A percentile compares a stretch with the other conserved stretches of the same genome.
These are phyloP conservation scores for Periconia digitata DNA, from an alignment of 2,329 filamentous ascomycete genomes.

Conservation along the genomic window DNA sequence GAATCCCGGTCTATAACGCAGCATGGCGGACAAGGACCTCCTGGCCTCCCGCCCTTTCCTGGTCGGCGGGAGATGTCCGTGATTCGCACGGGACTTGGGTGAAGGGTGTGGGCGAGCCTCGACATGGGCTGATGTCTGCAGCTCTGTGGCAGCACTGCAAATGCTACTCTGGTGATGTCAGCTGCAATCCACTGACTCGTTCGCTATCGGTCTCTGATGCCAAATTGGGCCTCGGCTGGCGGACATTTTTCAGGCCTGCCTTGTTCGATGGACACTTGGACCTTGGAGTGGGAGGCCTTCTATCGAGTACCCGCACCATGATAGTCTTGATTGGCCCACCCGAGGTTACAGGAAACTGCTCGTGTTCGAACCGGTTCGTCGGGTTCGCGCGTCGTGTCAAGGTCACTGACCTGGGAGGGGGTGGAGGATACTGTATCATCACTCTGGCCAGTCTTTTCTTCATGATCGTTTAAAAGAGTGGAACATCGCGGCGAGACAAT, in stretches of 20 bases:
- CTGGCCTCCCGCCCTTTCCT: constrained; percentile 34
- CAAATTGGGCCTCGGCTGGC: constrained; percentile 20
- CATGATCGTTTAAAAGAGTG: no score
- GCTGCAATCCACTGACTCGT: constrained; percentile 23
- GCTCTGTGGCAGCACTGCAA: constrained; percentile 17
- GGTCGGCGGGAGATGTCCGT: constrained; percentile 23
- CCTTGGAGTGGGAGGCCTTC: constrained; percentile 7
- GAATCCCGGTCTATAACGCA: constrained; percentile 30
- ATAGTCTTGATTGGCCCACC: background rate
- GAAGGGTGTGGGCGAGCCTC: constrained; percentile 22
- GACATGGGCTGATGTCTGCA: constrained; percentile 42
- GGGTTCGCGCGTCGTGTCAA: background rate
- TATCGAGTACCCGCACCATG: background rate
- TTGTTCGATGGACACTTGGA: no score
- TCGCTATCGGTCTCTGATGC: constrained; percentile 15
- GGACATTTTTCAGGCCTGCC: constrained; percentile 13
- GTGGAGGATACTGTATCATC: background rate
- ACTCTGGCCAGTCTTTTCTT: background rate
- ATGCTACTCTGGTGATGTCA: constrained; percentile 30
- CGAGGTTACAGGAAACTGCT: background rate
- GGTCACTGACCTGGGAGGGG: background rate
- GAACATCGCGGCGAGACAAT: no score
- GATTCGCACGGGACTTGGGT: constrained; percentile 36
- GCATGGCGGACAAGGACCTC: constrained; percentile 27
- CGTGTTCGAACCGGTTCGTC: background rate